These are phyloP conservation scores for Hyaloperonospora arabidopsidis DNA, from an alignment of 352 stramenopile genomes.

Conservation along the genomic window DNA sequence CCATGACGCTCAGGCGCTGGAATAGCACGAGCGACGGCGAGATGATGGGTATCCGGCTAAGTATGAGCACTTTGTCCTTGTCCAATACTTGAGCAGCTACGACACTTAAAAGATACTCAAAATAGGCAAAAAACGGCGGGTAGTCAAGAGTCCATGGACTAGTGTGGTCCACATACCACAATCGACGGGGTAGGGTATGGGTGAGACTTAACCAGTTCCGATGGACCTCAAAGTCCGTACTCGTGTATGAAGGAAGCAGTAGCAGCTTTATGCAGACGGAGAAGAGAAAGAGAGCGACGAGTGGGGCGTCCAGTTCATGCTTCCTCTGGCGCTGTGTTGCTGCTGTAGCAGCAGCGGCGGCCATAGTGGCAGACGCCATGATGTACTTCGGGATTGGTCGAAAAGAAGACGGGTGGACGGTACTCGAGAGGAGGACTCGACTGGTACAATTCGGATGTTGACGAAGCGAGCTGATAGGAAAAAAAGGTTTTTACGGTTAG, in stretches of 20 bases:
- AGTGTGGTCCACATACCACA: constrained; percentile 94
- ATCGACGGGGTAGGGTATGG: constrained; percentile 61
- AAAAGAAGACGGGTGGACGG: neutral
- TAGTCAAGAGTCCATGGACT: constrained; percentile 98
- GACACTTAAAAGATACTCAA: constrained; percentile 88
- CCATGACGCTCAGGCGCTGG: constrained; percentile 89
- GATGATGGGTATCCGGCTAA: constrained; percentile 56
- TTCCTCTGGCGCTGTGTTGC: constrained; percentile 3
- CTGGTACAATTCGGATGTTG: too few species aligned
- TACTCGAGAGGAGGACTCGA: too few species aligned
- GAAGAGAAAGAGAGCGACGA: constrained; percentile 41
- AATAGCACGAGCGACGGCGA: constrained; percentile 75
- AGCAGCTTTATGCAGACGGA: constrained; percentile 81
- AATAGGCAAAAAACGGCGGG: constrained; percentile 95
- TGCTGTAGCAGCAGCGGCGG: constrained; percentile 5
- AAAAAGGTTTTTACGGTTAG: too few species aligned
- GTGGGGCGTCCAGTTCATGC: constrained; percentile 29
- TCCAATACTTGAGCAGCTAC: constrained; percentile 31
- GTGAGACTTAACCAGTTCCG: constrained; percentile 98
- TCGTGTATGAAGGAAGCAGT: constrained; percentile 89
- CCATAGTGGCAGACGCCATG: constrained; percentile 13
- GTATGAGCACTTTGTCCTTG: constrained; percentile 40
- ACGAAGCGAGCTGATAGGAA: too few species aligned
- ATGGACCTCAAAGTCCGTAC: constrained; percentile 98
- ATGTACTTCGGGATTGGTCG: neutral